Evolutionary conservation across 2,329 filamentous ascomycete genomes (phyloP).

Genomic region (Ascochyta lentis): DNA sequence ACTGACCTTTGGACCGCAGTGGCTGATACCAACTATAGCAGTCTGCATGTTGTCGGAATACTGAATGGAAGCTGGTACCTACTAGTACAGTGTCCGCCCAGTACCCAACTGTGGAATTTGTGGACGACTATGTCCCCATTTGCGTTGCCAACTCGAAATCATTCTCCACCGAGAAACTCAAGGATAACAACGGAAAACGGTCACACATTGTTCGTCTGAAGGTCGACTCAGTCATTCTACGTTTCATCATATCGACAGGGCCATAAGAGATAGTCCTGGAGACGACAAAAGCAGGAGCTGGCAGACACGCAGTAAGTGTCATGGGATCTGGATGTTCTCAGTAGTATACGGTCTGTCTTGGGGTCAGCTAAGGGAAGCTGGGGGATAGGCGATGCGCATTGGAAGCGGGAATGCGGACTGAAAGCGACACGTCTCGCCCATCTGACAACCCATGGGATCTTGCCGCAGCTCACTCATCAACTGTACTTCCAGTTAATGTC

Average conservation of each 20-base stretch:
- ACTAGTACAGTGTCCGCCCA: neutral
- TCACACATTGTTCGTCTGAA: neutral
- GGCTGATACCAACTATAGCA: neutral
- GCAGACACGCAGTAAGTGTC: too few species aligned
- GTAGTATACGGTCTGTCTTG: too few species aligned
- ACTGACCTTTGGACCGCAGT: neutral
- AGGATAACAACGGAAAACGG: neutral
- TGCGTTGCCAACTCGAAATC: neutral
- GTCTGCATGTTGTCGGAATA: neutral
- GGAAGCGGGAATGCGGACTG: too few species aligned
- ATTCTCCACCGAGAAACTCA: neutral
- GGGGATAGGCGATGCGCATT: too few species aligned
- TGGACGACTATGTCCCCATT: neutral
- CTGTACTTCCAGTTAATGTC: too few species aligned
- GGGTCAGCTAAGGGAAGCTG: too few species aligned
- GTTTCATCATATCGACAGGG: neutral
- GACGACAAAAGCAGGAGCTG: neutral
- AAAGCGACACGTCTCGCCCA: too few species aligned
- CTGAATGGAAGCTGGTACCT: neutral
- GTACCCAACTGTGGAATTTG: neutral
- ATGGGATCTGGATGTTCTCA: too few species aligned
- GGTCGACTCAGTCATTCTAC: neutral
- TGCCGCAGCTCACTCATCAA: too few species aligned
- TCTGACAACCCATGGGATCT: too few species aligned
- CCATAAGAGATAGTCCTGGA: neutral